Percentiles rank a stretch among this genome's conserved stretches.
Conservation (phyloP, 2,329 filamentous ascomycete genomes). For the Pseudopyrenochaeta lycopersici region DNA sequence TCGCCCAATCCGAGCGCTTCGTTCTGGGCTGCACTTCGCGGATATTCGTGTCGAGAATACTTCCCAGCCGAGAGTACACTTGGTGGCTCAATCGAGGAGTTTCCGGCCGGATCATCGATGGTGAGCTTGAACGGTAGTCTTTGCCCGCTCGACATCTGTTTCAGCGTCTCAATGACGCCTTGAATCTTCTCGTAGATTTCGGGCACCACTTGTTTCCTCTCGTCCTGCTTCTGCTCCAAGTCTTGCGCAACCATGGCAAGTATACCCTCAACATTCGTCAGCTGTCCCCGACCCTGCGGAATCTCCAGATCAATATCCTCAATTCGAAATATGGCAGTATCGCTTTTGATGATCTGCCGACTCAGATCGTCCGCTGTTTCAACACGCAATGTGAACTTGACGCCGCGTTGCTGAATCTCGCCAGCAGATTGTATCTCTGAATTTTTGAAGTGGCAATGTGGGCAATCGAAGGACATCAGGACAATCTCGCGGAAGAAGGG, state of each 20-base stretch:
- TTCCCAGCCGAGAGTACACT: conserved; percentile 80
- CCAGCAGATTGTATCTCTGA: conserved; percentile 94
- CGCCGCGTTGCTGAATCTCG: conserved; percentile 87
- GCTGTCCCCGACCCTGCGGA: conserved; percentile 86
- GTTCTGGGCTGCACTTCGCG: conserved; percentile 86
- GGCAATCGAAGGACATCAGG: conserved; percentile 95
- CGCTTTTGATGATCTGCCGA: conserved; percentile 91
- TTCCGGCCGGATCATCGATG: conserved; percentile 90
- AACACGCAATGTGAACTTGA: conserved; percentile 82
- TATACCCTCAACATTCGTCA: conserved; percentile 93
- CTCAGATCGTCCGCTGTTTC: conserved; percentile 78
- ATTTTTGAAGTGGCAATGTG: conserved; percentile 88
- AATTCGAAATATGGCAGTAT: conserved; percentile 84
- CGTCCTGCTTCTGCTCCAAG: conserved; percentile 81
- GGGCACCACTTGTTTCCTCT: conserved; percentile 78
- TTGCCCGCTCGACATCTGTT: conserved; percentile 79
- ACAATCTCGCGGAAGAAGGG: conserved; percentile 98
- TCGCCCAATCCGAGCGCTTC: conserved; percentile 78
- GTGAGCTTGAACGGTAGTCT: conserved; percentile 88
- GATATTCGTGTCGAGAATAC: conserved; percentile 86
- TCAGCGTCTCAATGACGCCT: conserved; percentile 76
- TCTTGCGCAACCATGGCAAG: conserved; percentile 81
- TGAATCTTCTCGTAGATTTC: conserved; percentile 82
- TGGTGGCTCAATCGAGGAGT: conserved; percentile 94
- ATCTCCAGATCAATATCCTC: conserved; percentile 95